Base-by-base conservation (phyloP, 75 land plant genomes). In the Pinus tabuliformis region DNA sequence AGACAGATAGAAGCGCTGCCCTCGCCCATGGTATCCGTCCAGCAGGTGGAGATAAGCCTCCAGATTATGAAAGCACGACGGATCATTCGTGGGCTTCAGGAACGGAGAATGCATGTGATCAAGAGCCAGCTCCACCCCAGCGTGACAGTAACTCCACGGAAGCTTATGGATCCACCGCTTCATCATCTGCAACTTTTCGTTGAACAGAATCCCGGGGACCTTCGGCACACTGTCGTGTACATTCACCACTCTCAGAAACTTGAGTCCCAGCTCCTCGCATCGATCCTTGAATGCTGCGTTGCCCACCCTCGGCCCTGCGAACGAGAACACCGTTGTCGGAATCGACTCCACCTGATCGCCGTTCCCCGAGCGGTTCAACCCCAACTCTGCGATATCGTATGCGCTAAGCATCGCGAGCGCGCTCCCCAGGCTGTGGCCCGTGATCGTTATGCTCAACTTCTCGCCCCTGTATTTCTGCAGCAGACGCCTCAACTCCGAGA, bases 341-440 rank as follows among this genome's bases (percentile, higher is more conserved):
- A 81, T 70, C 18, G 20, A 68, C 62, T 62, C 17, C 6, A 77
- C 61, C 36, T 79, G 79, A 6, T 30, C 18, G 17, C 59, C 18
- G n/a, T n/a, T n/a, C n/a, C n/a, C n/a, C n/a, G n/a, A n/a, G n/a
- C n/a, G n/a, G 70, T 78, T 82, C 59, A 85, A 12, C 52, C 84
- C 87, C 49, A 79, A 83, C 52, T 87, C 84, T 6, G 82, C 91
- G 0, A 95, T 78, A 74, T 95, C 98, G 73, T 86, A 95, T 0
- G 92, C 93, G 62, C 86, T 85, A 28, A 92, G 45, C 28, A 84
- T 78, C 26, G 93, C 91, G 62, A 95, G 73, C 2, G 93, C 91
- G 39, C 85, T 82, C 8, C 98, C 95, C 28, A 95, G 63, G 84
- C 97, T 91, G 77, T 94, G 97, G 16, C 95, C 95, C 16, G 86